phyloP scores from a whole-genome alignment of 1,284 basidiomycete genomes.

The Coriolopsis trogii region DNA sequence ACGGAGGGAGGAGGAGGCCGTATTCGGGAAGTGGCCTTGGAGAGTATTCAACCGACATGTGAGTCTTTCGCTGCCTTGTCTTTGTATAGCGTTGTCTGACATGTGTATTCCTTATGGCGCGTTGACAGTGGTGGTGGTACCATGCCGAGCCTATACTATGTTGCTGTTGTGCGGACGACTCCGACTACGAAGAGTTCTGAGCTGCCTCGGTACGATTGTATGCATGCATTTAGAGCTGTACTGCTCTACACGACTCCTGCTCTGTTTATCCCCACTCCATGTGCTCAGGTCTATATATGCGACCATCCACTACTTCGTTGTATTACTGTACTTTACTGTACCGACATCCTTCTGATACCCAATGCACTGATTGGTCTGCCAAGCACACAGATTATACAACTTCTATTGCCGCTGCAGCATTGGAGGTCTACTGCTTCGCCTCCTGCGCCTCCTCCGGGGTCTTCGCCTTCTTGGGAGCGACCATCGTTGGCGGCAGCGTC shows the following conservation, averaged over 20 bases:
- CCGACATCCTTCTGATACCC: constrained; percentile 16
- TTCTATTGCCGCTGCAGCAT: too few relatives aligned
- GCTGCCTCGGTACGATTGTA: neutral
- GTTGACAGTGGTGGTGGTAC: constrained; percentile 81
- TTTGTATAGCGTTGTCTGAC: neutral
- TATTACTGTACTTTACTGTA: constrained; percentile 18
- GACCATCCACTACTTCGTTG: constrained; percentile 5
- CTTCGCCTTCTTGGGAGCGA: constrained; percentile 53
- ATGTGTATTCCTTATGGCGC: too few relatives aligned
- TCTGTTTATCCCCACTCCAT: constrained; percentile 2
- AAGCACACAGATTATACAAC: constrained; percentile 6
- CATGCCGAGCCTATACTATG: constrained; percentile 62
- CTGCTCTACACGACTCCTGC: too few relatives aligned
- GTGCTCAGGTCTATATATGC: constrained; percentile 11
- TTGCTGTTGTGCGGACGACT: constrained; percentile 48
- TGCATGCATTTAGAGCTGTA: too few relatives aligned
- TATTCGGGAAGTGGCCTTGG: constrained; percentile 70
- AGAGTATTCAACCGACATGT: constrained; percentile 70
- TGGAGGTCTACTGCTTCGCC: constrained; percentile 6
- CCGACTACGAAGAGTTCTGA: constrained; percentile 37
- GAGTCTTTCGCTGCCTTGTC: constrained; percentile 31
- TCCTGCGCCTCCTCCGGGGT: constrained; percentile 3
- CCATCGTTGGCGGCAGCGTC: constrained; percentile 87
- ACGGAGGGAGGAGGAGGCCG: constrained; percentile 40
- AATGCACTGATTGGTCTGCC: constrained; percentile 1